Conservation (phyloP, 192 early-diverging fungal species). For the Linnemannia elongata region DNA sequence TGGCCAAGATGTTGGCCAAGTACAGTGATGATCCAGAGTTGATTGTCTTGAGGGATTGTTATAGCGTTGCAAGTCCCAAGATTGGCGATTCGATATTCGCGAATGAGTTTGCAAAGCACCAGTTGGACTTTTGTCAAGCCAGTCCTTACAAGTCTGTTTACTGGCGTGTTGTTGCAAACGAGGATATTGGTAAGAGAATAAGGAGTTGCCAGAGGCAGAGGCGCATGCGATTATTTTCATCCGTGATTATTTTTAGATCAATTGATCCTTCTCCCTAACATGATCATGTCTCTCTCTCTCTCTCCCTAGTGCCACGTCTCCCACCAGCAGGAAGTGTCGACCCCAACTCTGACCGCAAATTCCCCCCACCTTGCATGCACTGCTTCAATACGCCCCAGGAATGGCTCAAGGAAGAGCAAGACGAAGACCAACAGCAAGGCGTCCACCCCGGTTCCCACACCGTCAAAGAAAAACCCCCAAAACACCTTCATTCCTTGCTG, state of each 20-base stretch:
- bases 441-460: not conserved
- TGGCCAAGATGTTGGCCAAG: conserved; percentile 38
- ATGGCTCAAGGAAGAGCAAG: not conserved
- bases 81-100: conserved; percentile 68
- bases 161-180: conserved; percentile 66
- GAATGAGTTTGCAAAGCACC: conserved; percentile 48
- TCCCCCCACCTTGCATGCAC: not conserved
- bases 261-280: not conserved
- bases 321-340: conserved; percentile 32
- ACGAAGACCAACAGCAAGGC: conserved; percentile 3
- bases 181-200: conserved; percentile 50
- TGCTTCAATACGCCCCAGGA: not conserved
- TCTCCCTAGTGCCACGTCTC: conserved; percentile 23
- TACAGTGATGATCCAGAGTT: conserved; percentile 37
- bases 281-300: not conserved
- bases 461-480: conserved; percentile 13
- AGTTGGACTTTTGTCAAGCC: conserved; percentile 11
- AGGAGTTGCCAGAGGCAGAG: not conserved
- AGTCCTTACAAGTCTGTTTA: conserved; percentile 46
- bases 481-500: conserved; percentile 41
- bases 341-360: not conserved
- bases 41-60: conserved; percentile 57
- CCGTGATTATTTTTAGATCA: not conserved
- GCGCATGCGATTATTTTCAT: not conserved
- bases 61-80: conserved; percentile 60